Conservation (phyloP, 257 asterid genomes). For the Solanum boliviense region DNA sequence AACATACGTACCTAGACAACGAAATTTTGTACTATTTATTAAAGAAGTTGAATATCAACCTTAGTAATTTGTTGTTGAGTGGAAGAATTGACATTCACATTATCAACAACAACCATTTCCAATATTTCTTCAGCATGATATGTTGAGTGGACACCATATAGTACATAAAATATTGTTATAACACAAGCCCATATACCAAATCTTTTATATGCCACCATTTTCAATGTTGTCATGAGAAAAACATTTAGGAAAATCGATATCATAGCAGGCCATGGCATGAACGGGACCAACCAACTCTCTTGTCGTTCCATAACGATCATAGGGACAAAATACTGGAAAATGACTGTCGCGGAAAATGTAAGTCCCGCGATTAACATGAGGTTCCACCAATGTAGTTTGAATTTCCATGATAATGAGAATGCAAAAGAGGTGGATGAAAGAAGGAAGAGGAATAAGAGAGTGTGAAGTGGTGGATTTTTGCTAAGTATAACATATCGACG, state of each 20-base stretch:
- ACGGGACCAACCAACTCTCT: constrained; percentile 24
- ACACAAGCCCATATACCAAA: constrained; percentile 29
- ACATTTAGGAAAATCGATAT: constrained; percentile 27
- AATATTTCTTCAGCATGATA: constrained; percentile 20
- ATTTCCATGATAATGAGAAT: constrained; percentile 27
- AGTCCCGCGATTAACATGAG: constrained; percentile 4
- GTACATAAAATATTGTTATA: constrained; percentile 15
- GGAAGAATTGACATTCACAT: neutral
- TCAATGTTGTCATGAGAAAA: constrained; percentile 23
- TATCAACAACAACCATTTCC: neutral
- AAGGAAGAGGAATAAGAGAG: constrained; percentile 20
- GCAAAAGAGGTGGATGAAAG: constrained; percentile 18
- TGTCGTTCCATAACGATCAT: neutral
- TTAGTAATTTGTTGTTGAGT: neutral
- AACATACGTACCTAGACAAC: neutral
- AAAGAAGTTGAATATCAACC: neutral
- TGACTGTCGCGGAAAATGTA: neutral
- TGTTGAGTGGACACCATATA: constrained; percentile 35
- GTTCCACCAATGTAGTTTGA: constrained; percentile 17
- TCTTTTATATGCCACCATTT: constrained; percentile 19
- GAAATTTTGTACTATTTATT: neutral
- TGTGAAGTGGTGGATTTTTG: constrained; percentile 9
- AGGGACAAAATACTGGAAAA: constrained; percentile 7
- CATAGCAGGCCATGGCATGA: constrained; percentile 38
- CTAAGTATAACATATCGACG: constrained; percentile 11